Conservation (phyloP, 192 early-diverging fungal genomes). For the Coemansia sp. region DNA sequence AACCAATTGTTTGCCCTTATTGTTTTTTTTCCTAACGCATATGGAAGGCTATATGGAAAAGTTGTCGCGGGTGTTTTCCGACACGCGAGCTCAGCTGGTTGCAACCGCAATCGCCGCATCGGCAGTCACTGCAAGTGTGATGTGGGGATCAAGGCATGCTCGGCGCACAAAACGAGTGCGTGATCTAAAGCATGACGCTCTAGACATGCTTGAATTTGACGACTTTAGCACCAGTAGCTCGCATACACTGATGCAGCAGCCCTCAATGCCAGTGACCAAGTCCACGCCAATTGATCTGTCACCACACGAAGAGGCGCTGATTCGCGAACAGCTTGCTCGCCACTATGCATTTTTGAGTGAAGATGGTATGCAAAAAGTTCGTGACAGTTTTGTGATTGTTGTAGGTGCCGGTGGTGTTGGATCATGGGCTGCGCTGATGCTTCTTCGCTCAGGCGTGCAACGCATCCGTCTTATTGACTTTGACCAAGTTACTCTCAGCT, state of each 20-base stretch:
- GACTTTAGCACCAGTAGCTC: conserved; percentile 2
- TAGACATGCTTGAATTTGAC: conserved; percentile 29
- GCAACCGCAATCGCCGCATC: conserved; percentile 64
- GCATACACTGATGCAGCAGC: conserved; percentile 3
- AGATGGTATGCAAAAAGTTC: conserved; percentile 68
- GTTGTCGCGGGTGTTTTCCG: conserved; percentile 24
- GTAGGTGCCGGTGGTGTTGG: conserved; percentile 97
- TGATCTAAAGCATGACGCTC: conserved; percentile 58
- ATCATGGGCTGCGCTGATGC: conserved; percentile 86
- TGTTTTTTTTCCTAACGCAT: neutral
- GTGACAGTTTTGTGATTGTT: conserved; percentile 84
- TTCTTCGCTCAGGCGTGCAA: conserved; percentile 84
- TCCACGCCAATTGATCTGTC: conserved; percentile 37
- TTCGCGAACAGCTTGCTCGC: conserved; percentile 80
- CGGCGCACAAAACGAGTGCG: conserved; percentile 51
- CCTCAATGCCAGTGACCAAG: conserved; percentile 25
- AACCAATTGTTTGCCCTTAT: neutral
- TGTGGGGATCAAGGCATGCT: conserved; percentile 55
- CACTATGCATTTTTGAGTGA: conserved; percentile 90
- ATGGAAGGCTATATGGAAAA: conserved; percentile 29
- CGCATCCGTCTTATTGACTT: conserved; percentile 91
- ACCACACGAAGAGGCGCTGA: conserved; percentile 61
- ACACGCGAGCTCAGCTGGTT: conserved; percentile 47
- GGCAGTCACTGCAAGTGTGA: conserved; percentile 57
- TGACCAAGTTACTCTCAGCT: conserved; percentile 93